A percentile compares a stretch with the other conserved stretches of the same genome.
Conservation (phyloP, 2,329 filamentous ascomycete species). For the Fusarium sororula region DNA sequence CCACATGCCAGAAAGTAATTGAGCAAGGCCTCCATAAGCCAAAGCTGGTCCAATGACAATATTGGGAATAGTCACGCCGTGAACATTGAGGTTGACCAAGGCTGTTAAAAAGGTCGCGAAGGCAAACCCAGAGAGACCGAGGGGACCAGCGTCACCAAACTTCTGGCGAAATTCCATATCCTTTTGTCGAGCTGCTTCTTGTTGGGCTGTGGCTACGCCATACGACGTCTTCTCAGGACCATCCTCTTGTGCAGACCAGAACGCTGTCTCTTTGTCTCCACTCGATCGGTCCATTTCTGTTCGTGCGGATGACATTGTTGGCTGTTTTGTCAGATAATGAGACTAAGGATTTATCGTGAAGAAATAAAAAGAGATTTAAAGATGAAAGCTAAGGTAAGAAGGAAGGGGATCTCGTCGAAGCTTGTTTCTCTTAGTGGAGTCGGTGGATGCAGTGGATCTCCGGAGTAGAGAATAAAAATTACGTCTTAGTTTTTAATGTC, state of each 20-base stretch:
- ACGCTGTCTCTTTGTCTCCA: neutral
- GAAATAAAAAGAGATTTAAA: neutral
- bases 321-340: rapidly evolving
- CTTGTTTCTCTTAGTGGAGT: slow-evolving; percentile 5
- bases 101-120: slow-evolving; percentile 4
- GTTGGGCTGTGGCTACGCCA: neutral
- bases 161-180: neutral
- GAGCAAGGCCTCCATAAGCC: neutral
- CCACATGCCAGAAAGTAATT: slow-evolving; percentile 13
- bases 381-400: neutral
- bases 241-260: neutral
- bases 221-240: neutral
- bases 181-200: neutral
- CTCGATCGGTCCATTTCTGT: neutral
- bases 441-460: slow-evolving; percentile 3
- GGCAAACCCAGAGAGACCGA: neutral
- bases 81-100: slow-evolving; percentile 6
- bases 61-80: neutral
- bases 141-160: slow-evolving; percentile 7
- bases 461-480: neutral
- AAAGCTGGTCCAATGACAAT: slow-evolving; percentile 2
- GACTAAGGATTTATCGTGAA: rapidly evolving
- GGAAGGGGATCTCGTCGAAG: neutral
- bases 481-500: neutral
- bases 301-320: neutral